Evolutionary conservation across 2,329 filamentous ascomycete genomes (phyloP).

Genomic region (Ceratocystis eucalypticola): DNA sequence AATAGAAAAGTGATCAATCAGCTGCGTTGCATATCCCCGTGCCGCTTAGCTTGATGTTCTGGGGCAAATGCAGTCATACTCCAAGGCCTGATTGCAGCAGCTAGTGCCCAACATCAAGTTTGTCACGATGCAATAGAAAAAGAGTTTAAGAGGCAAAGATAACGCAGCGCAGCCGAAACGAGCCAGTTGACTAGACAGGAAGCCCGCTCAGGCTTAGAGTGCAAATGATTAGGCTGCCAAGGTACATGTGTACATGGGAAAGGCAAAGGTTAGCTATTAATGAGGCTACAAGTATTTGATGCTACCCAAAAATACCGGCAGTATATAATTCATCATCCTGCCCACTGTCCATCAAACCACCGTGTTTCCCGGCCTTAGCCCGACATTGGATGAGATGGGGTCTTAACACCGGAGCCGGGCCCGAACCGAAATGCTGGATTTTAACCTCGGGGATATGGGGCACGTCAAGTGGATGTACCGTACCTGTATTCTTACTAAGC

Average conservation of each 20-base stretch:
- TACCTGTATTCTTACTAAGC: background rate
- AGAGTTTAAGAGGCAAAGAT: background rate
- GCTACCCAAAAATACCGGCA: background rate
- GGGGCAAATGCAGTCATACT: constrained; percentile 1
- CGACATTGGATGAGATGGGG: background rate
- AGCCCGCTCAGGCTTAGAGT: background rate
- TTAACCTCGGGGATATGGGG: background rate
- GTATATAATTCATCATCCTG: background rate
- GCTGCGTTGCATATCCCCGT: background rate
- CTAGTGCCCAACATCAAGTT: constrained; percentile 7
- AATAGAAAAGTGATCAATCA: constrained; percentile 1
- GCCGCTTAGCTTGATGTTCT: constrained; percentile 6
- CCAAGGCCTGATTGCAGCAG: constrained; percentile 9
- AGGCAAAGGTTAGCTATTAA: background rate
- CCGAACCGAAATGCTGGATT: background rate
- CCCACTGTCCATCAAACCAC: too few species aligned
- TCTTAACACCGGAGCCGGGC: background rate
- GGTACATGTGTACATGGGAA: background rate
- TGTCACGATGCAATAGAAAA: background rate
- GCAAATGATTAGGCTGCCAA: background rate
- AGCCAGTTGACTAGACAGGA: background rate
- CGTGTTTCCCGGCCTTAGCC: background rate
- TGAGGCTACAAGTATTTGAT: background rate
- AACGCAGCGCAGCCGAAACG: background rate
- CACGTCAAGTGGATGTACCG: background rate